Base-by-base conservation (phyloP, 2,329 filamentous ascomycete species). In the Tolypocladium album region DNA sequence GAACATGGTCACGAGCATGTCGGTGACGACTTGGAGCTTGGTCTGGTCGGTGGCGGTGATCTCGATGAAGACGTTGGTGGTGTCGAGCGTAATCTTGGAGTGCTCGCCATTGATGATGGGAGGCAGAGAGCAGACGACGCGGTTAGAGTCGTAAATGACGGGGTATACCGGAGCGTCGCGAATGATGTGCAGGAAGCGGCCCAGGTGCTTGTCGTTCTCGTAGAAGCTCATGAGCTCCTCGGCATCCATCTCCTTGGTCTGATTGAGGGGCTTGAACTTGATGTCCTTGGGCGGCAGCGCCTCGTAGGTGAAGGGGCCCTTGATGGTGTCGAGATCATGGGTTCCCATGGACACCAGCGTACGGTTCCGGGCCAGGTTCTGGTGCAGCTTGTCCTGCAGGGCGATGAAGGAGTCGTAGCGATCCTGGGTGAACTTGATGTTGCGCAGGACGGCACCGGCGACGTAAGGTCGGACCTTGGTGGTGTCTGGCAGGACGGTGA, bases 31-130 rank as follows among this genome's bases (percentile, higher is more conserved):
- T 67, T 97, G 92, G 53, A 97, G 83, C 79, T 99, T 99, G 36
- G 95, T 99, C 71, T 89, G 87, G 73, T 99, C 94, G 47, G 92
- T 93, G 47, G 92, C 95, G 9, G 94, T 99, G 69, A 96, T 92
- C 76, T 99, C 94, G 73, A 99, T 95, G 75, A 99, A 90, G 70
- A 99, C 85, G 70, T 99, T 97, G 71, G 84, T 93, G 61, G 92
- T 97, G 72, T 95, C 79, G 53, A 95, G 78, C 9, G 87, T 91
- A 72, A 99, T 99, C 78, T 99, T 99, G 69, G 92, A 97, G 77
- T 94, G 92, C 70, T 99, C 85, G 69, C 92, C 86, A 78, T 99
- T 99, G 81, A 99, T 99, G 68, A 99, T 97, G 22, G 94, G 94
- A 1, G 94, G 94, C 68, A 99, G 82, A 9, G 93, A 97, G 77